Conservation (phyloP, 768 basidiomycete genomes). For the Exsudoporus frostii region DNA sequence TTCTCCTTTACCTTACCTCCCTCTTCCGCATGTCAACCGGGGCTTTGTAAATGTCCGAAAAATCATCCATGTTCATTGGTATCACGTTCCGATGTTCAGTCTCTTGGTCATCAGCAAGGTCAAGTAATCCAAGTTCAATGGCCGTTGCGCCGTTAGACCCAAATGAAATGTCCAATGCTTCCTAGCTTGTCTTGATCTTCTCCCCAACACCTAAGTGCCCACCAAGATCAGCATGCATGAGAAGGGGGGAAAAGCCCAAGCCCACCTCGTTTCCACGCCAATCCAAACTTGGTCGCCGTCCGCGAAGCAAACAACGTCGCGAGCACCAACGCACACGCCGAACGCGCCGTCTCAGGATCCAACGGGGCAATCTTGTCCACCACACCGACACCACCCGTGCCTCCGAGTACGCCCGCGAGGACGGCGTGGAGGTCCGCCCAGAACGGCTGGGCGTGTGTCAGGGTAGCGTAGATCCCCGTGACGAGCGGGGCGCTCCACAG, state of each 20-base stretch:
- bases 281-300: constrained; percentile 61
- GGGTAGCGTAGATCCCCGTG: constrained; percentile 74
- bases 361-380: constrained; percentile 41
- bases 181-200: constrained; percentile 30
- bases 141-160: background rate
- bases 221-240: background rate
- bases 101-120: background rate
- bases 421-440: constrained; percentile 62
- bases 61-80: constrained; percentile 3
- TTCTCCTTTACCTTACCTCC: no score
- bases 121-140: constrained; percentile 1
- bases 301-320: constrained; percentile 58
- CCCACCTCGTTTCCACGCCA: constrained; percentile 19
- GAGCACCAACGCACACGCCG: constrained; percentile 67
- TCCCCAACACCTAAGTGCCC: constrained; percentile 5
- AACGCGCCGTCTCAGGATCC: constrained; percentile 64
- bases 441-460: constrained; percentile 86
- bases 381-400: background rate
- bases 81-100: background rate
- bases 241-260: background rate
- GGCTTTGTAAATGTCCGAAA: constrained; percentile 12
- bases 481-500: constrained; percentile 81
- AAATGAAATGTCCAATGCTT: background rate
- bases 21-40: background rate
- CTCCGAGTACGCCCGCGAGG: constrained; percentile 45